Percentiles rank a stretch among this genome's conserved stretches.
These are phyloP conservation scores for Juncus inflexus DNA, from an alignment of 176 grass and related monocot genomes.

Conservation along the genomic window DNA sequence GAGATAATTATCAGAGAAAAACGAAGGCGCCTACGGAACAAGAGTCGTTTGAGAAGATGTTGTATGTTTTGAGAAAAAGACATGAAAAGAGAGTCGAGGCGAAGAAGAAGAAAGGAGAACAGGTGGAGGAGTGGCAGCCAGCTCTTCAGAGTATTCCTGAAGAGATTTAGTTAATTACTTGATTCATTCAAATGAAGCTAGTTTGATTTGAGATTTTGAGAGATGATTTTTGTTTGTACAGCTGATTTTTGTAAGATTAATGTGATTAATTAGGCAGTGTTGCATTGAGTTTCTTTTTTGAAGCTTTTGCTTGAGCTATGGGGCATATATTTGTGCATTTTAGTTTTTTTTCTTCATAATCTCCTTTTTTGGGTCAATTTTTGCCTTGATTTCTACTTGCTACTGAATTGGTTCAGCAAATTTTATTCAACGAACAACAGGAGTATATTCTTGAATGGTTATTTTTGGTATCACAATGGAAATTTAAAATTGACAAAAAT, in stretches of 20 bases:
- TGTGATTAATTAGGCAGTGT: background rate
- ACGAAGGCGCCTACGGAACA: background rate
- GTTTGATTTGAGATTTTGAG: too few relatives aligned
- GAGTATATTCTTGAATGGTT: too few relatives aligned
- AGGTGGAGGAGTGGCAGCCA: conserved; percentile 62
- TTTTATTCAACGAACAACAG: background rate
- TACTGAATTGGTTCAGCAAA: background rate
- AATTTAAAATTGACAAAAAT: too few relatives aligned
- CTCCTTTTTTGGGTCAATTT: conserved; percentile 9
- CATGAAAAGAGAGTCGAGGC: conserved; percentile 49
- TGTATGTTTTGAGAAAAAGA: conserved; percentile 69
- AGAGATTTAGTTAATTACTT: conserved; percentile 47
- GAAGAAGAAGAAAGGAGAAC: conserved; percentile 28
- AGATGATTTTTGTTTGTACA: conserved; percentile 22
- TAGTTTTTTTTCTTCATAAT: background rate
- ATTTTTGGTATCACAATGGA: too few relatives aligned
- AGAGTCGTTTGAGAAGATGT: conserved; percentile 50
- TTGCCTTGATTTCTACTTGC: background rate
- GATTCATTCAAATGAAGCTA: conserved; percentile 27
- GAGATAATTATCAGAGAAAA: conserved; percentile 11
- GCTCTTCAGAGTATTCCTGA: conserved; percentile 86
- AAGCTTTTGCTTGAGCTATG: conserved; percentile 16
- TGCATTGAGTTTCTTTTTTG: background rate
- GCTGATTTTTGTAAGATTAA: conserved; percentile 21
- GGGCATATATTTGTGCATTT: conserved; percentile 6